phyloP scores from a whole-genome alignment of 202 grass and related monocot species.

The Cymbopogon flexuosus region DNA sequence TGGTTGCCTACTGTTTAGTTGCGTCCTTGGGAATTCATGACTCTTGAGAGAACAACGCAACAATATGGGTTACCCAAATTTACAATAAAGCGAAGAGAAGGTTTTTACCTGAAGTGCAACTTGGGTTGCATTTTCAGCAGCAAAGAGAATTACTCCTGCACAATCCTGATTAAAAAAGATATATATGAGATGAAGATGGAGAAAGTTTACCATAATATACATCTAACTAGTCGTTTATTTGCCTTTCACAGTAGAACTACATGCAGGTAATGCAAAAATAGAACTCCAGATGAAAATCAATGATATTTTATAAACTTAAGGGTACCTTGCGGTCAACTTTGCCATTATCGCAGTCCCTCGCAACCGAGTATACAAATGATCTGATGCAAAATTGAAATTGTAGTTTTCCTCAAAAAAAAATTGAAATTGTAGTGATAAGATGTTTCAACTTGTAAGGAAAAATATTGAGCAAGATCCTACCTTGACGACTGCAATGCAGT shows the following conservation, averaged over 20 bases:
- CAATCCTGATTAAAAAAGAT: conserved; percentile 48
- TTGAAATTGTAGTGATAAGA: conserved; percentile 19
- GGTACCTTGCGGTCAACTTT: conserved; percentile 85
- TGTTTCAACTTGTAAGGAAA: conserved; percentile 25
- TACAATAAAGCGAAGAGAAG: conserved; percentile 5
- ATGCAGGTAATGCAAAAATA: conserved; percentile 9
- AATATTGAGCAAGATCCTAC: conserved; percentile 32
- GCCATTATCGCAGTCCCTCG: conserved; percentile 86
- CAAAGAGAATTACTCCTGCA: conserved; percentile 78
- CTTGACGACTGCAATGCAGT: conserved; percentile 94
- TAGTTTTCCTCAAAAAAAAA: too few relatives aligned
- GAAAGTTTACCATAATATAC: neutral
- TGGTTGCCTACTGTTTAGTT: too few relatives aligned
- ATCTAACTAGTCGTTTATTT: conserved; percentile 11
- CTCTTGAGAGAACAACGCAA: neutral
- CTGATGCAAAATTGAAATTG: conserved; percentile 32
- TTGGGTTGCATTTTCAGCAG: conserved; percentile 83
- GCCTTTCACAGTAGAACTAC: conserved; percentile 2
- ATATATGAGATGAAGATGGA: conserved; percentile 22
- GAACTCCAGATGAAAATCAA: conserved; percentile 16
- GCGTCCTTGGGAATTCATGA: neutral
- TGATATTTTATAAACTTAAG: neutral
- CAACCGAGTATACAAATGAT: conserved; percentile 95
- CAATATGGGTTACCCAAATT: neutral
- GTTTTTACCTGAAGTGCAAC: conserved; percentile 75